A percentile compares a stretch with the other conserved stretches of the same genome.
These are phyloP conservation scores for Ceraceosorus guamensis DNA, from an alignment of 1,284 basidiomycete species.

Conservation along the genomic window DNA sequence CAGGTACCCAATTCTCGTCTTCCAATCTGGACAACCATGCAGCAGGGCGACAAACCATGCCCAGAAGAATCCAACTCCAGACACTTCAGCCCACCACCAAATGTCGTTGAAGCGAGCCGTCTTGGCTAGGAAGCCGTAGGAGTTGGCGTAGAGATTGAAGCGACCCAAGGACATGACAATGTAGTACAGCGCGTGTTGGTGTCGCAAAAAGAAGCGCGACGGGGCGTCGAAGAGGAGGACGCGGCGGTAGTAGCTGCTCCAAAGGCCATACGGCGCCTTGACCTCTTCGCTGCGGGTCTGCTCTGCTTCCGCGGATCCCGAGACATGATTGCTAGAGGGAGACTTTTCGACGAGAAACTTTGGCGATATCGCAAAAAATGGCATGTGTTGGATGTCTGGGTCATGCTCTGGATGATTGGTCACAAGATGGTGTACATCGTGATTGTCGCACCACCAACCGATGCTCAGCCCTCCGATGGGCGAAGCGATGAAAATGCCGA, in stretches of 20 bases:
- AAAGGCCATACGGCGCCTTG: conserved; percentile 53
- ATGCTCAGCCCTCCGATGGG: conserved; percentile 86
- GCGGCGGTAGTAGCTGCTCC: conserved; percentile 91
- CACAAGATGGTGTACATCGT: conserved; percentile 94
- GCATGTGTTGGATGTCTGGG: conserved; percentile 82
- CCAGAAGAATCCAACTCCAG: conserved; percentile 68
- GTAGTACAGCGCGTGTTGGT: conserved; percentile 92
- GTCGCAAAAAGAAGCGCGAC: conserved; percentile 61
- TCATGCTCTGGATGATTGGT: conserved; percentile 96
- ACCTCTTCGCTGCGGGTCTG: too few species aligned
- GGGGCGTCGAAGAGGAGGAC: conserved; percentile 71
- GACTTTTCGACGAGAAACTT: conserved; percentile 60
- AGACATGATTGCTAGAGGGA: neutral
- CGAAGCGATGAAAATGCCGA: conserved; percentile 74
- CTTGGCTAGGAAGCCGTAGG: conserved; percentile 66
- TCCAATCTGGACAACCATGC: conserved; percentile 63
- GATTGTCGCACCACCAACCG: conserved; percentile 98
- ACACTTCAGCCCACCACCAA: conserved; percentile 56
- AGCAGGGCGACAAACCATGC: conserved; percentile 64
- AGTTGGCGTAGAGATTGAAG: conserved; percentile 89
- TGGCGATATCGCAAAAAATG: conserved; percentile 89
- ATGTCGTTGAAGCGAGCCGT: conserved; percentile 26
- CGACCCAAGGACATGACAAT: conserved; percentile 81
- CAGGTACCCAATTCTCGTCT: conserved; percentile 61
- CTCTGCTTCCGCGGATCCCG: too few species aligned